These are phyloP conservation scores for Podila epicladia DNA, from an alignment of 192 early-diverging fungal genomes.

Conservation along the genomic window DNA sequence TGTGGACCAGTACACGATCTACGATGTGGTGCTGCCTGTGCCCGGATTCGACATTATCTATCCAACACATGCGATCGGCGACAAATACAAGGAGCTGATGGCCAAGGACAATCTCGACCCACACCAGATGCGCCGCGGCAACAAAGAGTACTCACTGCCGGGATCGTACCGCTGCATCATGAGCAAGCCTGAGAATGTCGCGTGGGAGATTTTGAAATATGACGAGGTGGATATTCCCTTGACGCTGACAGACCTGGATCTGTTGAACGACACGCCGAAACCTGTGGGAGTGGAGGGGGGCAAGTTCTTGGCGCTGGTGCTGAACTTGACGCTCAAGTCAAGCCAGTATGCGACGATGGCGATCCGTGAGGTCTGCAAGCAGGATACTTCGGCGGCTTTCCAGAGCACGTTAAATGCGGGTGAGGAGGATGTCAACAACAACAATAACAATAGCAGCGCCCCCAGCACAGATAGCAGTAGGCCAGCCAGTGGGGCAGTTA, in stretches of 20 bases:
- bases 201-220: slow-evolving; percentile 73
- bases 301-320: slow-evolving; percentile 72
- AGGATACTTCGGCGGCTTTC: slow-evolving; percentile 66
- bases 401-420: slow-evolving; percentile 51
- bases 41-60: slow-evolving; percentile 85
- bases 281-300: slow-evolving; percentile 59
- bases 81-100: slow-evolving; percentile 78
- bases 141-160: slow-evolving; percentile 66
- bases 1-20: slow-evolving; percentile 74
- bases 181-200: slow-evolving; percentile 65
- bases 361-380: slow-evolving; percentile 86
- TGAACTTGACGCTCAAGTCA: slow-evolving; percentile 80
- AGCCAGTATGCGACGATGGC: slow-evolving; percentile 98
- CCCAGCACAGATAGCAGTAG: too few relatives aligned
- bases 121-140: slow-evolving; percentile 58
- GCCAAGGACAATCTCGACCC: slow-evolving; percentile 77
- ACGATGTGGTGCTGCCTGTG: slow-evolving; percentile 93
- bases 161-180: slow-evolving; percentile 76
- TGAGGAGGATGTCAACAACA: background rate
- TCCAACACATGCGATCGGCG: slow-evolving; percentile 77
- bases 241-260: slow-evolving; percentile 71
- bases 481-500: too few relatives aligned
- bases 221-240: slow-evolving; percentile 67
- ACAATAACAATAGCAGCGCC: too few relatives aligned
- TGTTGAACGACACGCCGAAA: slow-evolving; percentile 58